A percentile compares a stretch with the other conserved stretches of the same genome.
phyloP scores from a whole-genome alignment of 345 rosid genomes.

The Gossypium rotundifolium region DNA sequence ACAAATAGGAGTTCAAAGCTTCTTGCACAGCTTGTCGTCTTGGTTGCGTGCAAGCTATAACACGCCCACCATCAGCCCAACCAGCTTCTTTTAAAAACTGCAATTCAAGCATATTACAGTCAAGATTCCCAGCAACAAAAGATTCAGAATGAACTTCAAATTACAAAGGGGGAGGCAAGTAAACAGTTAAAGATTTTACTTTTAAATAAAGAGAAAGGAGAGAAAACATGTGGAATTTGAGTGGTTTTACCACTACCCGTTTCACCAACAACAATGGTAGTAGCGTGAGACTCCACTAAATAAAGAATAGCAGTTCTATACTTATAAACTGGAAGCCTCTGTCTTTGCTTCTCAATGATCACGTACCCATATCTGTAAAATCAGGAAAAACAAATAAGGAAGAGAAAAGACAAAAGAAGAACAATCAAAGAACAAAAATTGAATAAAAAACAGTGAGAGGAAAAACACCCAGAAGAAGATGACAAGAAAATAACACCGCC shows the following conservation, averaged over 20 bases:
- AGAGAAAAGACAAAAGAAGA: not conserved
- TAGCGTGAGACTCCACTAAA: slow-evolving; percentile 82
- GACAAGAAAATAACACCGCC: slow-evolving; percentile 75
- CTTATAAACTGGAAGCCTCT: slow-evolving; percentile 84
- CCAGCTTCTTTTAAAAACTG: slow-evolving; percentile 97
- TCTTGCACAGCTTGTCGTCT: slow-evolving; percentile 96
- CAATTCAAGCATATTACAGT: slow-evolving; percentile 9
- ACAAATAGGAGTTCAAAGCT: not conserved
- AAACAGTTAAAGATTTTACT: not conserved
- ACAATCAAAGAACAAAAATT: not conserved
- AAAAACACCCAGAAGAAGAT: slow-evolving; percentile 60
- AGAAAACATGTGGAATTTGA: slow-evolving; percentile 80
- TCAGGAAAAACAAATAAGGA: not conserved
- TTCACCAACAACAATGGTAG: slow-evolving; percentile 91
- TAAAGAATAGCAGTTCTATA: slow-evolving; percentile 73
- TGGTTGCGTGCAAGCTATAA: slow-evolving; percentile 94
- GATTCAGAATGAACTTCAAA: not conserved
- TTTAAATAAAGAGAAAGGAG: not conserved
- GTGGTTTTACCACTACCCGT: slow-evolving; percentile 99
- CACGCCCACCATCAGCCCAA: slow-evolving; percentile 94
- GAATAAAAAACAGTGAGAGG: not conserved
- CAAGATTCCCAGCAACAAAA: slow-evolving; percentile 3
- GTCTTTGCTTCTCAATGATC: slow-evolving; percentile 79
- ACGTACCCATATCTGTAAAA: slow-evolving; percentile 53
- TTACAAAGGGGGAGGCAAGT: not conserved